Base-by-base conservation (phyloP, 768 basidiomycete genomes). In the Hirschioporus abietinus region DNA sequence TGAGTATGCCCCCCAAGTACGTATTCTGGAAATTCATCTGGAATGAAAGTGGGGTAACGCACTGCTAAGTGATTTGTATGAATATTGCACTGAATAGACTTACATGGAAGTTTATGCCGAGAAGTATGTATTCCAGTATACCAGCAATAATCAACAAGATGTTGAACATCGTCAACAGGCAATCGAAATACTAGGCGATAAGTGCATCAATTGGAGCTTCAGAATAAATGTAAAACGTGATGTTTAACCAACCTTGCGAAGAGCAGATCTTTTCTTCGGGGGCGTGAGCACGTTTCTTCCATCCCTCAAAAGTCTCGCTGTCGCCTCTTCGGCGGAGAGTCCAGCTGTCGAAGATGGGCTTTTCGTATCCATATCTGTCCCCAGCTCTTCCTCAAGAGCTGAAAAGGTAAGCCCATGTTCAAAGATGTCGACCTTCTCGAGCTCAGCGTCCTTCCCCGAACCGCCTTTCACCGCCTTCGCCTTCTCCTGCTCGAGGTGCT, bases 1-100 rank as follows among this genome's bases (percentile, higher is more conserved):
- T 88, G 66, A 89, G 79, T 73, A 89, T 89, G 30, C 84, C 88
- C 34, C 88, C 88, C 12, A 90, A 84, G 75, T 90, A 90, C 0
- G 86, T 87, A 71, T 89, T 89, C 69, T 79, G 78, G 69, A 87
- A 86, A 76, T 86, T 89, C 62, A 75, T 78, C 84, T 88, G 66
- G 65, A 20, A 8, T 35, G 4, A 3, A 57, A 63, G 35, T 71
- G 59, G 17, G 23, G 42, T 36, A 64, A 61, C n/a, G n/a, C n/a
- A n/a, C n/a, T 52, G 52, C 30, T 62, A 69, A 71, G 71, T 69
- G 72, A 68, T 58, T 24, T 34, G 42, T 34, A 25, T 23, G 30
- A 24, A 64, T 59, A 63, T 23, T 57, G 26, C n/a, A 65, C 26
- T 27, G 65, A 60, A 65, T 17, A 24, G 26, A 57, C 25, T 7